A percentile compares a stretch with the other conserved stretches of the same genome.
Evolutionary conservation across 176 grass and related monocot genomes (phyloP).

Genomic region (Aegilops sharonensis): DNA sequence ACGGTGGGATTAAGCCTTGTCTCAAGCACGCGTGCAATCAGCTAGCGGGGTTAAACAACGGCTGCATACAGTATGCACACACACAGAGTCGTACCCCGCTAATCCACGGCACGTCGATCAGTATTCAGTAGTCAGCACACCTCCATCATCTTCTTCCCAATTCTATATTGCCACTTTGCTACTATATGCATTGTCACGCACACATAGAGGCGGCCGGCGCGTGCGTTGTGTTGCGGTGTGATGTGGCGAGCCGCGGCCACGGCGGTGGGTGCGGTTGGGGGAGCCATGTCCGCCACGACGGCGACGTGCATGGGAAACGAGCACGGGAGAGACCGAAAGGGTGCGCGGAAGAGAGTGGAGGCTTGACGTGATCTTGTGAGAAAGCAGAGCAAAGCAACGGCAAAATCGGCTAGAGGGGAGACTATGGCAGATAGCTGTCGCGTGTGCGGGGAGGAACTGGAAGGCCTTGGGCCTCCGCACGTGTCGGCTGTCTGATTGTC

Average conservation of each 20-base stretch:
- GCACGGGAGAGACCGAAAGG: conserved; percentile 21
- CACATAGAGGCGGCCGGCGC: too few species aligned
- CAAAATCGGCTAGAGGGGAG: background rate
- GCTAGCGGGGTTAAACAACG: too few species aligned
- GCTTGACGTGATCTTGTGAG: background rate
- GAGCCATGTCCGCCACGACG: conserved; percentile 3
- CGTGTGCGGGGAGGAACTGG: too few species aligned
- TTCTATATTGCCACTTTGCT: background rate
- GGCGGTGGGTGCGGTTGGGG: conserved; percentile 35
- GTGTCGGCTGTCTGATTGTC: too few species aligned
- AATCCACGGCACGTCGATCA: background rate
- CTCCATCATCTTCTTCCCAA: background rate
- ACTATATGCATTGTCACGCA: too few species aligned
- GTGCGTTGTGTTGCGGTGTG: too few species aligned
- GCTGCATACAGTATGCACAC: too few species aligned
- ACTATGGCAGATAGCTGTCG: too few species aligned
- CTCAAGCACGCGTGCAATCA: too few species aligned
- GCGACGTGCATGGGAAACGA: background rate
- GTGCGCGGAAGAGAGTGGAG: background rate
- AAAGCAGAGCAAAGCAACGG: background rate
- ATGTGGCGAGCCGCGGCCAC: background rate
- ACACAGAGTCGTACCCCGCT: background rate
- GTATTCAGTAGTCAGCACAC: background rate
- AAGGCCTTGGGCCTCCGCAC: too few species aligned
- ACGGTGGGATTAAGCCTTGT: too few species aligned